A percentile compares a stretch with the other conserved stretches of the same genome.
Conservation (phyloP, 441 rosid species). For the Arabidopsis hybrid region DNA sequence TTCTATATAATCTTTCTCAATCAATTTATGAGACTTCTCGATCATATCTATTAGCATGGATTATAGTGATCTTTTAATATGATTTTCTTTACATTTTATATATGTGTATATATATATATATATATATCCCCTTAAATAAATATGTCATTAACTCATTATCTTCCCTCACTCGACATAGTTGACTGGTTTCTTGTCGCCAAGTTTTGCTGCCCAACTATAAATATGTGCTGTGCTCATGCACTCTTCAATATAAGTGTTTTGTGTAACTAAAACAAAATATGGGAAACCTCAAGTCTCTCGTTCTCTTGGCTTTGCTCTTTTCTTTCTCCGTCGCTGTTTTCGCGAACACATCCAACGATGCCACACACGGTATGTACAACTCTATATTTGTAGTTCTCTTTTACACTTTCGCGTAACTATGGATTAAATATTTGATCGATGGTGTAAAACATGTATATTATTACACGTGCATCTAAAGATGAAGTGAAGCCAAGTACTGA, state of each 20-base stretch:
- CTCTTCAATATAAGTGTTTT: constrained; percentile 9
- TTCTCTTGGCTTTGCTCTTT: constrained; percentile 34
- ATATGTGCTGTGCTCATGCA: constrained; percentile 22
- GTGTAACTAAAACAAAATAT: constrained; percentile 26
- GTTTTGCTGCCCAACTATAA: constrained; percentile 31
- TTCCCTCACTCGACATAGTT: constrained; percentile 28
- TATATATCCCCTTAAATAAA: constrained; percentile 12
- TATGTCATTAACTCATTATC: constrained; percentile 5
- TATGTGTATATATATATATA: background rate
- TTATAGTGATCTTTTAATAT: background rate
- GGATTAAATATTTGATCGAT: background rate
- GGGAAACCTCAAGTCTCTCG: constrained; percentile 35
- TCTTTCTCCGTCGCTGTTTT: constrained; percentile 35
- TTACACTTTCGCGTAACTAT: constrained; percentile 2
- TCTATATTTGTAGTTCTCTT: background rate
- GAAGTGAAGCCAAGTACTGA: constrained; percentile 40
- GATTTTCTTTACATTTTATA: background rate
- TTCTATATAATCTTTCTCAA: background rate
- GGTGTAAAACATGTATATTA: constrained; percentile 7
- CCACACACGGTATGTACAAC: constrained; percentile 31
- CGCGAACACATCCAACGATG: constrained; percentile 44
- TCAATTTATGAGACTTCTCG: background rate
- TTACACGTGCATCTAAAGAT: constrained; percentile 28
- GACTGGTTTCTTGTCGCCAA: constrained; percentile 42
- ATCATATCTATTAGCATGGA: background rate